Percentiles rank a stretch among this genome's conserved stretches.
These are phyloP conservation scores for Ilex asprella DNA, from an alignment of 257 asterid genomes.

Conservation along the genomic window DNA sequence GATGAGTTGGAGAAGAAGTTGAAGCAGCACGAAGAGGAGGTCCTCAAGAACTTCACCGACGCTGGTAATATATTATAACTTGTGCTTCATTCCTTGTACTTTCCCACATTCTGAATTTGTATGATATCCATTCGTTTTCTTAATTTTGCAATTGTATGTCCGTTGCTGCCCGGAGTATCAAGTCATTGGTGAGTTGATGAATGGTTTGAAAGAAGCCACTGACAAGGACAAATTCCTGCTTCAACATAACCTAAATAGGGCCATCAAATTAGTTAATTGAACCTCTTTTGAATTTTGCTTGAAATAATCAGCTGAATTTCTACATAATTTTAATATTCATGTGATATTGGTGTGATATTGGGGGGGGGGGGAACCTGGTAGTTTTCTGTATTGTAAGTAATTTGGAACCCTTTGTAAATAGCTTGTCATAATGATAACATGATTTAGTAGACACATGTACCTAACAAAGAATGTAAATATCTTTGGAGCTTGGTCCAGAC, in stretches of 20 bases:
- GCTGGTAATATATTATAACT: slow-evolving; percentile 35
- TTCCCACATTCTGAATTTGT: no score
- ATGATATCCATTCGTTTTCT: no score
- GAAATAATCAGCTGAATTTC: background rate
- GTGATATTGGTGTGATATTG: slow-evolving; percentile 25
- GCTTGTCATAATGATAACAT: no score
- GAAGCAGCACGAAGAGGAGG: slow-evolving; percentile 44
- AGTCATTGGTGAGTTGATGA: slow-evolving; percentile 86
- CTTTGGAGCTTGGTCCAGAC: no score
- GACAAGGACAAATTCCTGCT: slow-evolving; percentile 85
- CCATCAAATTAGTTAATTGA: slow-evolving; percentile 60
- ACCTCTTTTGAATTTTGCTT: no score
- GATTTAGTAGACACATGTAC: no score
- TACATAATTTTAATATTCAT: slow-evolving; percentile 15
- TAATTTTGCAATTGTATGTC: no score
- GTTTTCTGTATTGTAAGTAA: no score
- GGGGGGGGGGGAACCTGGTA: slow-evolving; percentile 56
- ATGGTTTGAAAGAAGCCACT: slow-evolving; percentile 76
- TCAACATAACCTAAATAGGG: slow-evolving; percentile 84
- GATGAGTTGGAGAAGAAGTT: slow-evolving; percentile 55
- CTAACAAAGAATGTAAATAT: no score
- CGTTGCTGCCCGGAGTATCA: slow-evolving; percentile 44
- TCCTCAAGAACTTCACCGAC: slow-evolving; percentile 50
- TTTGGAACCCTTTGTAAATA: no score
- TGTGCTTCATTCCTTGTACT: no score